Evolutionary conservation across 306 rosid species (phyloP), one percentile per base, ranked within the genome.

Genomic region (Cicer cuneatum): DNA sequence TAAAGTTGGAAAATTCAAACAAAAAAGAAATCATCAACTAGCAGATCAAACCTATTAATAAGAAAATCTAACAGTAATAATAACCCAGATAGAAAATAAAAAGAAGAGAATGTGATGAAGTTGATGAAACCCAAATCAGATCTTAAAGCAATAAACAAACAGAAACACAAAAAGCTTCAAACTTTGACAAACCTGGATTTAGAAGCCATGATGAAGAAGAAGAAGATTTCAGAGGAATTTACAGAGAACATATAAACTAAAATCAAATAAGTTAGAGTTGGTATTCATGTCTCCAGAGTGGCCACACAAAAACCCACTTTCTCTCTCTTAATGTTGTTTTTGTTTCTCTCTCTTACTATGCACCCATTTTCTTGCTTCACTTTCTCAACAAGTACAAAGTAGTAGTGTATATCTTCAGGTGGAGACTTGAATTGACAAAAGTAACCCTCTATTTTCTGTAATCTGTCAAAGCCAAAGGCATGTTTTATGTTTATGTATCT

Each of bases 141-240:
- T 89, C 91, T 87, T 61, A 29, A 45, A 59, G 76, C 67, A 7
- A 57, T 4, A 59, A 59, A 33, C 41, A 58, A 4, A 58, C 35
- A 52, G 18, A 51, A 10, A 80, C 49, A 52, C 24, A 68, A 12
- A 54, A 43, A 82, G 66, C 14, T 78, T 7, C 1, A 37, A 74
- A 12, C 64, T 62, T 58, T 58, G 48, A 82, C 78, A 74, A 71
- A 93, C 98, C 87, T 90, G 70, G 97, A 81, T 85, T 89, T 94
- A 68, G 96, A 76, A 82, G 97, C 86, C 97, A 90, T 80, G 82
- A 75, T 2, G 66, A 13, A 65, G 48, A n/a, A 7, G 40, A 49
- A 0, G 40, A 43, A 29, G 35, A 29, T 29, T 47, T 81, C 78
- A 86, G 83, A 83, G n/a, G 69, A 61, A 62, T 62, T 73, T 79